Evolutionary conservation across 2,329 filamentous ascomycete species (phyloP), one percentile per base, ranked within the genome.

Genomic region (Ophiostoma pallidulum): DNA sequence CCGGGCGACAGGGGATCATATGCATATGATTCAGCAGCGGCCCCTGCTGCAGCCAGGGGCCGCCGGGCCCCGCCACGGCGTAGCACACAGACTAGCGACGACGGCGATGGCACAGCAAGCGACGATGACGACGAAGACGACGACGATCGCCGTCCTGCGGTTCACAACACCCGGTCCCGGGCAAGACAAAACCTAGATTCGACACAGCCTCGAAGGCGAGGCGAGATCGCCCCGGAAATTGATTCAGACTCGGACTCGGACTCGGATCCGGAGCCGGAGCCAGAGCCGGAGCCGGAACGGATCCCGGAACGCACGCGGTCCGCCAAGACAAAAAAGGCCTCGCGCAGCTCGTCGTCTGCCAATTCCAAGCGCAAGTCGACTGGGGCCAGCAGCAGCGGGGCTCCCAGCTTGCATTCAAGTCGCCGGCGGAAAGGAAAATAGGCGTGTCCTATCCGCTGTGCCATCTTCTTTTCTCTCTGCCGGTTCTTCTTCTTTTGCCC

Each of bases 141-240:
- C 9, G 42, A 48, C 8, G 38, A 54, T 55, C 41, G 56, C 54
- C 51, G 33, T n/a, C n/a, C 45, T 18, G 20, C 41, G 10, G 36
- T 28, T 7, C 49, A 53, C 51, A 53, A 54, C 45, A 54, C 53
- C 8, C 53, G 51, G 13, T 53, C 53, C 8, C 53, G 45, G 9
- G 32, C 53, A 4, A 50, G 47, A 41, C 49, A 48, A 31, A 28
- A 36, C 1, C 39, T 12, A 3, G 45, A 41, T 14, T 24, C 24
- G 9, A 41, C 35, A 31, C 31, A 33, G 5, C 35, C 51, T 4
- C 29, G 47, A 13, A 38, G 46, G 19, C 60, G 59, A n/a, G 64
- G 65, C 41, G 62, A 65, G 33, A 64, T 69, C 14, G 59, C 69
- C 8, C 66, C 69, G 7, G 65, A 68, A 49, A 63, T 63, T 38